A percentile compares a stretch with the other conserved stretches of the same genome.
Conservation (phyloP, 2,329 filamentous ascomycete genomes). For the Alternaria sp. region DNA sequence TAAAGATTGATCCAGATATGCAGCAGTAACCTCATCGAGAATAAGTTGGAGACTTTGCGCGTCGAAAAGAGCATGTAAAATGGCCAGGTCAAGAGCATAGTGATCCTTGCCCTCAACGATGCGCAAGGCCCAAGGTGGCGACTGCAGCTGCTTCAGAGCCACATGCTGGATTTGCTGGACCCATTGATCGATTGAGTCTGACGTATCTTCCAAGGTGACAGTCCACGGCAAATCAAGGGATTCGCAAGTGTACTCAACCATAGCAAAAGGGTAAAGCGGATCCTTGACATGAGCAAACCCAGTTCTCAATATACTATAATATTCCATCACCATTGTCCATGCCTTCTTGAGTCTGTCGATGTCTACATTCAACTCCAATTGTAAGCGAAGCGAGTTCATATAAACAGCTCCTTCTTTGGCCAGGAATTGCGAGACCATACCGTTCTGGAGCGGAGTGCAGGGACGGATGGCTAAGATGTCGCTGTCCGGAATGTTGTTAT, state of each 20-base stretch:
- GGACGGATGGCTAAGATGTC: conserved; percentile 70
- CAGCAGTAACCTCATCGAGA: conserved; percentile 64
- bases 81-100: conserved; percentile 57
- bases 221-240: conserved; percentile 49
- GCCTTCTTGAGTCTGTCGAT: conserved; percentile 59
- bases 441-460: conserved; percentile 80
- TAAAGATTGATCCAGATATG: conserved; percentile 46
- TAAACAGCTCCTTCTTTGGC: conserved; percentile 74
- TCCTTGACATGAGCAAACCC: conserved; percentile 74
- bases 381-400: conserved; percentile 74
- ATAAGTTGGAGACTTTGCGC: conserved; percentile 75
- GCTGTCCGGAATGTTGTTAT: conserved; percentile 40
- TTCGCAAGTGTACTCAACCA: conserved; percentile 68
- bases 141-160: conserved; percentile 58
- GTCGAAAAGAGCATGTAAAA: conserved; percentile 88
- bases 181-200: conserved; percentile 31
- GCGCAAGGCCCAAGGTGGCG: conserved; percentile 70
- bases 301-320: conserved; percentile 77
- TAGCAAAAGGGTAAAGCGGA: conserved; percentile 70
- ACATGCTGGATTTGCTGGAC: conserved; percentile 25
- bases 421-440: conserved; percentile 79
- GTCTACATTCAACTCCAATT: conserved; percentile 55
- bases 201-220: not conserved
- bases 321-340: conserved; percentile 64
- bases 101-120: conserved; percentile 50